phyloP scores from a whole-genome alignment of 306 rosid species.

The Rosa multiflora region DNA sequence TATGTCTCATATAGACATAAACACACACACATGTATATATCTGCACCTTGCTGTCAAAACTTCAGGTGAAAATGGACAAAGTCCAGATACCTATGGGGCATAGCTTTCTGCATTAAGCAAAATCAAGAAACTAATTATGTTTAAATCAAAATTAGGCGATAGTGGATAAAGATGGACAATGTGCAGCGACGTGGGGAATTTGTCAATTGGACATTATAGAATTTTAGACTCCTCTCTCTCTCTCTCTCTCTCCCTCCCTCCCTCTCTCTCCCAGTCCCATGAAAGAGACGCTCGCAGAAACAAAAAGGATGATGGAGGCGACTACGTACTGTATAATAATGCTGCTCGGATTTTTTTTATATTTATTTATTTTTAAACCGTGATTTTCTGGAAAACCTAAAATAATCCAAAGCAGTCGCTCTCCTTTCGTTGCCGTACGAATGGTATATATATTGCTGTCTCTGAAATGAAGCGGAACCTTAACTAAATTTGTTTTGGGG shows the following conservation, averaged over 20 bases:
- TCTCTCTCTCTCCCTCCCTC: background rate
- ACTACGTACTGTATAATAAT: background rate
- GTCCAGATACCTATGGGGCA: background rate
- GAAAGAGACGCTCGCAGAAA: constrained; percentile 1
- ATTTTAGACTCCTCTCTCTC: background rate
- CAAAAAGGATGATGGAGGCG: background rate
- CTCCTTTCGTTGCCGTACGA: background rate
- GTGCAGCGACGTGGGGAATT: constrained; percentile 3
- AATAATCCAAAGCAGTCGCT: background rate
- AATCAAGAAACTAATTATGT: background rate
- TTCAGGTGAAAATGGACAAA: constrained; percentile 5
- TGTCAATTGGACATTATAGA: background rate
- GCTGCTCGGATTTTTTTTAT: background rate
- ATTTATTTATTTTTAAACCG: no score
- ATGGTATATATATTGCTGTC: background rate
- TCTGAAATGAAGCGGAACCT: constrained; percentile 1
- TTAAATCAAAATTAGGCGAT: background rate
- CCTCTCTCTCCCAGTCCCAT: background rate
- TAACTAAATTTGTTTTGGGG: background rate
- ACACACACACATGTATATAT: background rate
- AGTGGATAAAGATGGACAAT: constrained; percentile 1
- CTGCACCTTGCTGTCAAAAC: background rate
- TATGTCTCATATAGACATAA: background rate
- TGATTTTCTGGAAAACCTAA: background rate
- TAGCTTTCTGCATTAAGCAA: background rate